Base-by-base conservation (phyloP, 306 rosid genomes). In the Lagenaria siceraria region DNA sequence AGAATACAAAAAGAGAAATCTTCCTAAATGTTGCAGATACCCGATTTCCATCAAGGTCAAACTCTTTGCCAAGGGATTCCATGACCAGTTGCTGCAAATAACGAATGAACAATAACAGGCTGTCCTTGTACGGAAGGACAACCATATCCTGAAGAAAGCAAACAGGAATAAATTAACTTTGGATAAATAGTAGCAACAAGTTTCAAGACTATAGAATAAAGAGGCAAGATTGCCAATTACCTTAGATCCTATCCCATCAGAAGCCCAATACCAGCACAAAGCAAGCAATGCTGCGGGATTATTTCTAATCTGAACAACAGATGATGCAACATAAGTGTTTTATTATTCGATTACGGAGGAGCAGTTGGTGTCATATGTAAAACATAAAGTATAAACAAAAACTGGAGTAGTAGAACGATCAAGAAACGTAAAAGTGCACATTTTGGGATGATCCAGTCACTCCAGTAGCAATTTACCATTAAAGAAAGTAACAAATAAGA, bases 61-160 rank as follows among this genome's bases (percentile, higher is more conserved):
- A 95, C 88, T 95, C 99, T 81, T 95, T 95, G 80, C 99, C 99
- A 77, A 95, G 82, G 72, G 99, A 95, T 87, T 95, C 99, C 99
- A 95, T 95, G 84, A 95, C 99, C 82, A 95, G 81, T 85, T 95
- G 99, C 84, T 95, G 99, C 84, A 95, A 87, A 88, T 95, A 95
- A 69, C 99, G 89, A 83, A 97, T 95, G 76, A 95, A 92, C 80
- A 95, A 85, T 81, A 95, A 76, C 68, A 95, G 81, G 87, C 97
- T 90, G 78, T 95, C 99, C 86, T 95, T 95, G 78, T 95, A 95
- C 31, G 99, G 99, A 82, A 95, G 99, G 70, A 95, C 92, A 49
- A 95, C 99, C 99, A 95, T 95, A 88, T 95, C 99, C 99, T 95
- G 77, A 52, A 43, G 27, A 80, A 75, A 69, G 36, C 12, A 66